A percentile compares a stretch with the other conserved stretches of the same genome.
phyloP scores from a whole-genome alignment of 2,329 filamentous ascomycete genomes.

The Sporothrix globosa region DNA sequence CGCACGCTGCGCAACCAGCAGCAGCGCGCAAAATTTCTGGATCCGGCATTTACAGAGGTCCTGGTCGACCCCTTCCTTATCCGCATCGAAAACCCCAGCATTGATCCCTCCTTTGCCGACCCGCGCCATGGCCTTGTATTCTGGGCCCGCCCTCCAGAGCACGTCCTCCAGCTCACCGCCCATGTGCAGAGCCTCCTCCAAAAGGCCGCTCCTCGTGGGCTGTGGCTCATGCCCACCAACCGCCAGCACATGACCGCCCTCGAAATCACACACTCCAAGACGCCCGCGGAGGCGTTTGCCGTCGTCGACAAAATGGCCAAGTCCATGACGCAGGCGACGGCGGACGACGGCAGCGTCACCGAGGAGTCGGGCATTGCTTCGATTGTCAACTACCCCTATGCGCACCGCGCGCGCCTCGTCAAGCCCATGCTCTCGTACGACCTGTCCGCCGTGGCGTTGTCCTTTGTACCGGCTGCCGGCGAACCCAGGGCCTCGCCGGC shows the following conservation, averaged over 20 bases:
- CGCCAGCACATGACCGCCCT: constrained; percentile 83
- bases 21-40: constrained; percentile 74
- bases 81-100: constrained; percentile 64
- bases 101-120: constrained; percentile 73
- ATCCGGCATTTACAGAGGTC: constrained; percentile 68
- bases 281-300: constrained; percentile 65
- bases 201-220: constrained; percentile 57
- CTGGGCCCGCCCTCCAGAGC: constrained; percentile 80
- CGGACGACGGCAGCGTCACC: background rate
- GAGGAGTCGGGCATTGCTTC: constrained; percentile 52
- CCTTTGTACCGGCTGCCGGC: constrained; percentile 78
- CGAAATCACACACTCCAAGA: constrained; percentile 81
- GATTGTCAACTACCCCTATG: constrained; percentile 64
- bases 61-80: constrained; percentile 75
- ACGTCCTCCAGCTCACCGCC: constrained; percentile 68
- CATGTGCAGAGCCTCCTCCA: constrained; percentile 70
- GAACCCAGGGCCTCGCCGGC: constrained; percentile 55
- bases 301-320: constrained; percentile 59
- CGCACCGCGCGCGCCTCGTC: constrained; percentile 72
- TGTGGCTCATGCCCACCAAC: constrained; percentile 84
- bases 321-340: background rate
- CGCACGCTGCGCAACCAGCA: constrained; percentile 74
- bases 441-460: constrained; percentile 80
- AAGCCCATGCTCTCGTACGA: constrained; percentile 86
- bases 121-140: constrained; percentile 81